phyloP scores from a whole-genome alignment of 345 rosid genomes.

The Gossypium rotundifolium region DNA sequence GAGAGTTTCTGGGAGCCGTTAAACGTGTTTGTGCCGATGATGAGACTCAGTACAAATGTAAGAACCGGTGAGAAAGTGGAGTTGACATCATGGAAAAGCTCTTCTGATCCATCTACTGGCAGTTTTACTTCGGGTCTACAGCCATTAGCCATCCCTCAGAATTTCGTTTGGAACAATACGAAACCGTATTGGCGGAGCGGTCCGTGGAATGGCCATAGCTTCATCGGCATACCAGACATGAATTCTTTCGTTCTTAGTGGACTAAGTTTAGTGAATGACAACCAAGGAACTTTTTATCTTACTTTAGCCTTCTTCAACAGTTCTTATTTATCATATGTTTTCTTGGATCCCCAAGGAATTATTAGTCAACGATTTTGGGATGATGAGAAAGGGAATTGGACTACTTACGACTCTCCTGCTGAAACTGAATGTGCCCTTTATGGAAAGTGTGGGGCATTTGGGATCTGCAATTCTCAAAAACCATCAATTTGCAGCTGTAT shows the following conservation, averaged over 20 bases:
- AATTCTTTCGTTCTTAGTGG: constrained; percentile 28
- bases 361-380: constrained; percentile 14
- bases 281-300: constrained; percentile 17
- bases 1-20: constrained; percentile 50
- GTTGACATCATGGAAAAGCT: constrained; percentile 47
- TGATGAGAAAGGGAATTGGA: constrained; percentile 16
- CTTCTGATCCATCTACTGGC: constrained; percentile 51
- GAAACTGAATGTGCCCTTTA: constrained; percentile 34
- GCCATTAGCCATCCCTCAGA: constrained; percentile 25
- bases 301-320: neutral
- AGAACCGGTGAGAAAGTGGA: constrained; percentile 22
- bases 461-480: constrained; percentile 19
- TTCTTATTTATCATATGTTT: constrained; percentile 2
- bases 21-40: constrained; percentile 24
- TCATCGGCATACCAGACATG: constrained; percentile 28
- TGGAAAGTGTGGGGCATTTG: constrained; percentile 45
- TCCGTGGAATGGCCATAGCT: constrained; percentile 52
- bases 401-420: neutral
- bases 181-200: constrained; percentile 43
- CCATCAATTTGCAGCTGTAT: constrained; percentile 47
- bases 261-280: constrained; percentile 15
- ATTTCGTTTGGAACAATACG: constrained; percentile 37
- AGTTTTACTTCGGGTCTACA: constrained; percentile 32
- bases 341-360: constrained; percentile 33
- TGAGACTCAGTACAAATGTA: constrained; percentile 28